Evolutionary conservation across 192 early-diverging fungal species (phyloP).

Genomic region (Entrophospora sp.): DNA sequence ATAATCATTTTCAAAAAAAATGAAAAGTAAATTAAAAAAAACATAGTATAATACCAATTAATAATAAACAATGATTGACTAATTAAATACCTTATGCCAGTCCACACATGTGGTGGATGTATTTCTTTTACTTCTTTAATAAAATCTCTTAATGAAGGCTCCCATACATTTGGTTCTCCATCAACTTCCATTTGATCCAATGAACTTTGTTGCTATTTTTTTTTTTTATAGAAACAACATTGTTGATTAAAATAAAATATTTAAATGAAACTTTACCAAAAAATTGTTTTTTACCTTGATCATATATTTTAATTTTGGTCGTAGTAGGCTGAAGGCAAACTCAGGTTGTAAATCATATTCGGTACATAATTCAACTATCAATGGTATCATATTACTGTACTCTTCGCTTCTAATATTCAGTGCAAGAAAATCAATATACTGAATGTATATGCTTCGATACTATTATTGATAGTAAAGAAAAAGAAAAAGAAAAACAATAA

Average conservation of each 20-base stretch:
- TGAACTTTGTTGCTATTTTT: no score
- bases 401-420: slow-evolving; percentile 38
- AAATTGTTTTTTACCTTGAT: slow-evolving; percentile 9
- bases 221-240: no score
- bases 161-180: slow-evolving; percentile 23
- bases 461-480: no score
- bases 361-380: slow-evolving; percentile 34
- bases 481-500: no score
- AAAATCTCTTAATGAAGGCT: slow-evolving; percentile 23
- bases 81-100: no score
- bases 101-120: slow-evolving; percentile 34
- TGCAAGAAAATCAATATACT: slow-evolving; percentile 57
- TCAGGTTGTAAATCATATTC: slow-evolving; percentile 54
- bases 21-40: no score
- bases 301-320: slow-evolving; percentile 45
- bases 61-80: no score
- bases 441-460: slow-evolving; percentile 47
- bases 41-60: no score
- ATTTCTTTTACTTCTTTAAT: slow-evolving; percentile 28
- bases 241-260: no score
- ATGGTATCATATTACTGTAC: slow-evolving; percentile 40
- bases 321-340: slow-evolving; percentile 53
- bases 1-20: no score
- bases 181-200: slow-evolving; percentile 7
- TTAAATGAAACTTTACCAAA: no score